Evolutionary conservation across 768 basidiomycete genomes (phyloP).

Genomic region (Austroboletus festivus): DNA sequence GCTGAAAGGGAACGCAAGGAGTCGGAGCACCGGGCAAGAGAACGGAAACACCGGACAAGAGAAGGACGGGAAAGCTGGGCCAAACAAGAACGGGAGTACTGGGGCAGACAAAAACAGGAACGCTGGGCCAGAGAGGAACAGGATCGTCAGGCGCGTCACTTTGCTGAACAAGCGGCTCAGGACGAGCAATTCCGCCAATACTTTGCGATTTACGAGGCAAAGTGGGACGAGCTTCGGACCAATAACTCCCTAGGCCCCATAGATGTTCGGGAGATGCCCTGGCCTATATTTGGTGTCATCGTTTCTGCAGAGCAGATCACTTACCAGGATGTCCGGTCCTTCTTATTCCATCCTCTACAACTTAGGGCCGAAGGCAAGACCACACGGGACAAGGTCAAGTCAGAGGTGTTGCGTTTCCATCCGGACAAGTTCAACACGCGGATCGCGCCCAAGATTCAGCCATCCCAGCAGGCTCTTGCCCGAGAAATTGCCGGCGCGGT

Average conservation of each 20-base stretch:
- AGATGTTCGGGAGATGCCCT: constrained; percentile 38
- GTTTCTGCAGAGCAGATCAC: constrained; percentile 34
- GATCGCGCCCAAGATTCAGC: constrained; percentile 34
- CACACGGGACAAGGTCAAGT: constrained; percentile 35
- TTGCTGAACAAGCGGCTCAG: too few relatives aligned
- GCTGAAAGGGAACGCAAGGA: too few relatives aligned
- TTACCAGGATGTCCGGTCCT: constrained; percentile 31
- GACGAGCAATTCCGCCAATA: constrained; percentile 7
- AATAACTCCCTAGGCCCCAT: constrained; percentile 17
- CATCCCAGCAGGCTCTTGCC: constrained; percentile 32
- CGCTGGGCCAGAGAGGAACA: too few relatives aligned
- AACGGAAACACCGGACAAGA: constrained; percentile 10
- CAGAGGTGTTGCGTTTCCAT: constrained; percentile 53
- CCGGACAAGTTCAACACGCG: constrained; percentile 49
- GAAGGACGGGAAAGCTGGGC: not conserved
- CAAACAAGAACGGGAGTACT: constrained; percentile 14
- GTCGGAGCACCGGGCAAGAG: constrained; percentile 9
- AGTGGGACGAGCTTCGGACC: constrained; percentile 37
- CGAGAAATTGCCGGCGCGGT: constrained; percentile 38
- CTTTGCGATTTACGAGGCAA: constrained; percentile 31
- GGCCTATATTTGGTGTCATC: constrained; percentile 37
- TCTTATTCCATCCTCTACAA: constrained; percentile 39
- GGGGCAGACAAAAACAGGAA: too few relatives aligned
- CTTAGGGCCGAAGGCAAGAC: constrained; percentile 30
- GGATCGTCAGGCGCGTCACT: constrained; percentile 5